These are phyloP conservation scores for Marasmius fiardii DNA, from an alignment of 1,284 basidiomycete species.

Conservation along the genomic window DNA sequence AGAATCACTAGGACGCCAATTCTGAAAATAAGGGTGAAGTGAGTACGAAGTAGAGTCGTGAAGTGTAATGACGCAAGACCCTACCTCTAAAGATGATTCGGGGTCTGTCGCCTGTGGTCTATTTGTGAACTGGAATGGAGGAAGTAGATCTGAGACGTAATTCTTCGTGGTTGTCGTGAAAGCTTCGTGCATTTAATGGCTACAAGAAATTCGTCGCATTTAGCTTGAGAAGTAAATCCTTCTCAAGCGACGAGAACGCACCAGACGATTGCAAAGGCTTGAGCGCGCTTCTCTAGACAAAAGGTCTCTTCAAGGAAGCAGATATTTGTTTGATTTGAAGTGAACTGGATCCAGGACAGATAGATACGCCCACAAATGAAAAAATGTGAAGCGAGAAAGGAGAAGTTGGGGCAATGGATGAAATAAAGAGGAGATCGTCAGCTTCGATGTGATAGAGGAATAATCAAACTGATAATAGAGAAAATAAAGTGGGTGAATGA, in stretches of 20 bases:
- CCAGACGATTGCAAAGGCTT: slow-evolving; percentile 42
- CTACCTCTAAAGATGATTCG: slow-evolving; percentile 36
- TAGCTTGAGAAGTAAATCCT: slow-evolving; percentile 20
- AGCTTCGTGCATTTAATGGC: slow-evolving; percentile 56
- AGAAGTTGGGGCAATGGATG: slow-evolving; percentile 53
- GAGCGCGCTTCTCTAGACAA: background rate
- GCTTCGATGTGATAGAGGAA: slow-evolving; percentile 48
- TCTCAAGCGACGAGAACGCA: slow-evolving; percentile 17
- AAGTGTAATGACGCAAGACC: slow-evolving; percentile 27
- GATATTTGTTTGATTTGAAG: background rate
- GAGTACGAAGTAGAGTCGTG: slow-evolving; percentile 20
- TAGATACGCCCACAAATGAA: slow-evolving; percentile 35
- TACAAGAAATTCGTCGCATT: slow-evolving; percentile 24
- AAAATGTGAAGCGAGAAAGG: slow-evolving; percentile 31
- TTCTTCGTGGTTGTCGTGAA: slow-evolving; percentile 46
- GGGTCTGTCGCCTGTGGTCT: slow-evolving; percentile 33
- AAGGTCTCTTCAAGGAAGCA: background rate
- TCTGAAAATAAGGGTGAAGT: slow-evolving; percentile 28
- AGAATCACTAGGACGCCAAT: slow-evolving; percentile 38
- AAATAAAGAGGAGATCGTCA: slow-evolving; percentile 37
- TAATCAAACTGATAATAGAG: slow-evolving; percentile 39
- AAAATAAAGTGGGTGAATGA: slow-evolving; percentile 24
- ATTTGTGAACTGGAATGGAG: slow-evolving; percentile 34
- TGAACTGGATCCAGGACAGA: slow-evolving; percentile 32
- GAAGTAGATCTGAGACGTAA: slow-evolving; percentile 39